phyloP scores from a whole-genome alignment of 2,329 filamentous ascomycete genomes.

The Calonectria henricotiae region DNA sequence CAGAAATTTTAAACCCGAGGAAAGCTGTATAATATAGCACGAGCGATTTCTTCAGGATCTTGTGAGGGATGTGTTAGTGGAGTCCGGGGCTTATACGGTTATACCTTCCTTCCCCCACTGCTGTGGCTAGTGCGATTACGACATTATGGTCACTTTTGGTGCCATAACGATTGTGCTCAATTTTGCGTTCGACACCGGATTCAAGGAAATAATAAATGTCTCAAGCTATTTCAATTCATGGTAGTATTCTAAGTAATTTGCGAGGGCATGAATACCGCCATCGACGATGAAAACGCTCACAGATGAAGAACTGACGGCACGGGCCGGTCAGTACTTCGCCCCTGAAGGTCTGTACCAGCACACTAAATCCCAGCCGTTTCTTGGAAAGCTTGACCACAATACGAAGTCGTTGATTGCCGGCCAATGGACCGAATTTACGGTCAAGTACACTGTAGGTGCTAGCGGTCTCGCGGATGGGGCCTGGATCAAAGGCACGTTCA shows the following conservation, averaged over 20 bases:
- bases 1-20: too few relatives aligned
- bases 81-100: too few relatives aligned
- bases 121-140: not conserved
- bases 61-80: not conserved
- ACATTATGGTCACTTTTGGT: not conserved
- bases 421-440: conserved; percentile 53
- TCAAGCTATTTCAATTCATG: not conserved
- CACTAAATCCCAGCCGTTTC: conserved; percentile 53
- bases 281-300: conserved; percentile 30
- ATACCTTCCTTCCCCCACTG: not conserved
- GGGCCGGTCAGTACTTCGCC: conserved; percentile 52
- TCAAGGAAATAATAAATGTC: not conserved
- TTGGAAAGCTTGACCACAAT: conserved; percentile 51
- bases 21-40: not conserved
- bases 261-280: too few relatives aligned
- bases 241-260: too few relatives aligned
- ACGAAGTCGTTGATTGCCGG: conserved; percentile 48
- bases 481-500: conserved; percentile 60
- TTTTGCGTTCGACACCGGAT: not conserved
- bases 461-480: conserved; percentile 50
- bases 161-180: not conserved
- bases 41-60: not conserved
- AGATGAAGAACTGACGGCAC: conserved; percentile 42
- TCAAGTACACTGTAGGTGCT: conserved; percentile 53
- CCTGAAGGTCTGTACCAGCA: conserved; percentile 52